Evolutionary conservation across 768 basidiomycete genomes (phyloP).

Genomic region (Terana coerulea): DNA sequence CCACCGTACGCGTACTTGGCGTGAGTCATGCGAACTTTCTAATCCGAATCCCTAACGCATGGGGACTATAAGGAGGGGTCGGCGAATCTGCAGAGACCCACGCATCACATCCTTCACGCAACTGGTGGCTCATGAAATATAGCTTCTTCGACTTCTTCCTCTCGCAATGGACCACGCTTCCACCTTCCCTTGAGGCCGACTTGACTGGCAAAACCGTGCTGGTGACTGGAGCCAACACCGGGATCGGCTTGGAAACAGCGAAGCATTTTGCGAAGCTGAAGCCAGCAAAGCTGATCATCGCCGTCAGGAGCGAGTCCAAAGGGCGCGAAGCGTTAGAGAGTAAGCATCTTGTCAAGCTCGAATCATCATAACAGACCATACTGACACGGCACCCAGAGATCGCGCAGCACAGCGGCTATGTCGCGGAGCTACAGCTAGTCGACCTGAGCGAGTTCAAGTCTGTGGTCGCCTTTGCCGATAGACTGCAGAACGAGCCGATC

Average conservation of each 20-base stretch:
- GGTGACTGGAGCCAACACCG: slow-evolving; percentile 49
- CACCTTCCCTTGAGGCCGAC: slow-evolving; percentile 30
- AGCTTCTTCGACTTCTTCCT: slow-evolving; percentile 1
- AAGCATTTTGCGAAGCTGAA: slow-evolving; percentile 45
- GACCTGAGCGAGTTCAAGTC: slow-evolving; percentile 26
- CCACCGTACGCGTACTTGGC: too few species aligned
- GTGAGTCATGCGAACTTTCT: too few species aligned
- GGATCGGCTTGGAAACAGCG: slow-evolving; percentile 44
- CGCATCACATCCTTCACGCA: too few species aligned
- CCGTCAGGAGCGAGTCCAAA: slow-evolving; percentile 32
- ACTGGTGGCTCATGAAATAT: too few species aligned
- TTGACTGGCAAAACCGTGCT: slow-evolving; percentile 46
- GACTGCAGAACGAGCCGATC: slow-evolving; percentile 19
- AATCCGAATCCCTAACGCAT: too few species aligned
- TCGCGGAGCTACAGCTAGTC: slow-evolving; percentile 20
- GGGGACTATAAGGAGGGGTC: too few species aligned
- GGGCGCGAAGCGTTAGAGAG: slow-evolving; percentile 34
- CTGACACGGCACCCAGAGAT: slow-evolving; percentile 23
- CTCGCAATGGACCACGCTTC: slow-evolving; percentile 9
- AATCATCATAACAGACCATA: neutral
- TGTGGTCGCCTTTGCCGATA: slow-evolving; percentile 22
- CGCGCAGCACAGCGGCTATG: slow-evolving; percentile 11
- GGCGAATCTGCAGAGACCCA: too few species aligned
- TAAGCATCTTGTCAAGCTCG: slow-evolving; percentile 18
- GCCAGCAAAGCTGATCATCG: slow-evolving; percentile 37